Evolutionary conservation across 208 protist genomes (phyloP).

Genomic region (Angomonas ambiguus): DNA sequence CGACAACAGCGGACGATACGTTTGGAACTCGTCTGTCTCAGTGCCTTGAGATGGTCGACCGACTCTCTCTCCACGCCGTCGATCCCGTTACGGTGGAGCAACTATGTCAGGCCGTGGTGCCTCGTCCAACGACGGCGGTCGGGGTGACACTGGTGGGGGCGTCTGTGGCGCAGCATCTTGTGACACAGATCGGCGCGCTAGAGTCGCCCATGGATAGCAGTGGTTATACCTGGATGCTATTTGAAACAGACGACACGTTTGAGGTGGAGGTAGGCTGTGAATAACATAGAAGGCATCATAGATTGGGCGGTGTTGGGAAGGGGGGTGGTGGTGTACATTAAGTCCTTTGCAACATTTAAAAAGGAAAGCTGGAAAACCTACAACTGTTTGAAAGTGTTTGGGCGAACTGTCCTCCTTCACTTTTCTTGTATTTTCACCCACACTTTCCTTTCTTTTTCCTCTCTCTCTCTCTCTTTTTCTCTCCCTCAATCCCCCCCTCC

Average conservation of each 20-base stretch:
- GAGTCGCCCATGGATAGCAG: background rate
- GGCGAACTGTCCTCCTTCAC: no score
- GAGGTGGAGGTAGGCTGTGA: constrained; percentile 12
- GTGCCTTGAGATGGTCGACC: constrained; percentile 20
- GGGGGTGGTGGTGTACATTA: no score
- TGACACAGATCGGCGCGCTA: constrained; percentile 3
- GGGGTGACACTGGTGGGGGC: constrained; percentile 37
- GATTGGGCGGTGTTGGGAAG: no score
- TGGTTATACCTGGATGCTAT: constrained; percentile 22
- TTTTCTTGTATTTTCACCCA: no score
- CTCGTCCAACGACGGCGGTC: constrained; percentile 9
- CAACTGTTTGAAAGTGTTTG: no score
- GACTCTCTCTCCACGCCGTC: constrained; percentile 30
- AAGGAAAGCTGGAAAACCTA: no score
- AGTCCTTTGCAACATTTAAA: no score
- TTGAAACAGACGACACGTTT: constrained; percentile 1
- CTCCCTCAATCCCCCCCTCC: no score
- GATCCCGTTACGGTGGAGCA: constrained; percentile 17
- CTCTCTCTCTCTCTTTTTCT: no score
- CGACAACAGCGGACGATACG: background rate
- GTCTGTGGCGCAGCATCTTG: constrained; percentile 40
- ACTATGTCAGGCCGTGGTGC: background rate
- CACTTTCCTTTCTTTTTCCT: no score
- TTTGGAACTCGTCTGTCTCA: constrained; percentile 9
- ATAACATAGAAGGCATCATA: no score